Base-by-base conservation (phyloP, 2,329 filamentous ascomycete genomes). In the Fusarium incarnatum region DNA sequence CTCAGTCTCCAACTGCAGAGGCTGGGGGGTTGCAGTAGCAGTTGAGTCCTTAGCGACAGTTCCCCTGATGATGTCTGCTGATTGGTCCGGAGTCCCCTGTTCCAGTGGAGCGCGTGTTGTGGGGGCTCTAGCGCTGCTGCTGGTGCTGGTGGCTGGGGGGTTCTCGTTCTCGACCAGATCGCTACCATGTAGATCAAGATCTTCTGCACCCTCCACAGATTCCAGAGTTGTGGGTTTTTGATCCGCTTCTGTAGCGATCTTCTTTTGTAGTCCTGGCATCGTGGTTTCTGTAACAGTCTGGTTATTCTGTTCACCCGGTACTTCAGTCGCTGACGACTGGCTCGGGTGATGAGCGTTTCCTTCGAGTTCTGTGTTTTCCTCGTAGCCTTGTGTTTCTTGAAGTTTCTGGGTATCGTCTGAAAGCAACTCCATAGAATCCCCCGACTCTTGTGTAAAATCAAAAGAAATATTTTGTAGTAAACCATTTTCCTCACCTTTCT, bases 401-500 rank as follows among this genome's bases (percentile, higher is more conserved):
- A 67, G 63, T 67, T 62, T 64, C 64, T 72, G 70, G 73, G 64
- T 72, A 72, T 73, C 70, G 45, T 74, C 62, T 68, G 73, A 73
- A 73, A 69, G 54, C 56, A 78, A 75, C 62, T 68, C 75, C 71
- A 68, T 69, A 69, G 72, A 72, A 70, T 74, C 70, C 75, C 70
- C 75, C 72, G 73, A 68, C 71, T 66, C 64, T 74, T 74, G 75
- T 69, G 72, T 56, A 78, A 79, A 77, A 76, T 76, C 75, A 79
- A 76, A 73, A 73, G 76, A 77, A 77, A 77, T 77, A 81, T 81
- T 75, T 78, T 77, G 73, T 75, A 79, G 75, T 76, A 71, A 77
- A 79, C 72, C 67, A 64, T 73, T 67, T 73, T 79, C 77, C 82
- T 84, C 80, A 84, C 82, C 82, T 84, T 82, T 83, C 71, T 78